Conservation (phyloP, 2,329 filamentous ascomycete species). For the Penicillium sp. region DNA sequence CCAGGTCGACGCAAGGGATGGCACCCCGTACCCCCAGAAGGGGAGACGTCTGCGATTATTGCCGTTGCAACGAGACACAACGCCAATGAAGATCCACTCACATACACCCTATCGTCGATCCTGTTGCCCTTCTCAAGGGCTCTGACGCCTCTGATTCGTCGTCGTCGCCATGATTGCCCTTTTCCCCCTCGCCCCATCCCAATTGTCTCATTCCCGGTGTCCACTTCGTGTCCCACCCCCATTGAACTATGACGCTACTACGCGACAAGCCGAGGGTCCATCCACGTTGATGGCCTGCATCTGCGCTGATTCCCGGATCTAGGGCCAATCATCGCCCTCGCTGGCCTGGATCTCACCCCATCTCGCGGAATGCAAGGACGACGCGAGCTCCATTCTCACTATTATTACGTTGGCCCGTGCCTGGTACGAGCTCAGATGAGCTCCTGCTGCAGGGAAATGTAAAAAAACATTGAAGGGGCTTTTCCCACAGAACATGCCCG, state of each 20-base stretch:
- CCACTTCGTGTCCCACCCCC: conserved; percentile 7
- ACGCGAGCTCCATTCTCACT: conserved; percentile 24
- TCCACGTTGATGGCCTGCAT: conserved; percentile 37
- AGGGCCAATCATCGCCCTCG: conserved; percentile 26
- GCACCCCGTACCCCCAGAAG: conserved; percentile 3
- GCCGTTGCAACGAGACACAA: conserved; percentile 26
- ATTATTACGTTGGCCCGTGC: conserved; percentile 26
- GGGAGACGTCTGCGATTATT: conserved; percentile 11
- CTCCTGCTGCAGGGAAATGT: conserved; percentile 25
- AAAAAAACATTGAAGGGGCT: conserved; percentile 25
- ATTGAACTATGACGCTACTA: conserved; percentile 29
- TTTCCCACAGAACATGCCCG: conserved; percentile 14
- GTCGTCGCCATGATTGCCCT: conserved; percentile 10
- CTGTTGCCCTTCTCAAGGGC: conserved; percentile 27
- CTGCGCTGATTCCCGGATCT: conserved; percentile 13
- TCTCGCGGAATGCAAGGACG: conserved; percentile 41
- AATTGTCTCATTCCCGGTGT: conserved; percentile 33
- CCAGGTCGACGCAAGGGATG: conserved; percentile 23
- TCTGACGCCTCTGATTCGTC: conserved; percentile 17
- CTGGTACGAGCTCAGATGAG: conserved; percentile 13
- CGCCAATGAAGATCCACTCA: conserved; percentile 25
- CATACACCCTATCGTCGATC: conserved; percentile 24
- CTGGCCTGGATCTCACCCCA: conserved; percentile 22
- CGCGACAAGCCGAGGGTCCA: conserved; percentile 21
- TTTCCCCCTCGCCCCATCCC: conserved; percentile 24